A percentile compares a stretch with the other conserved stretches of the same genome.
These are phyloP conservation scores for Alternaria sp. DNA, from an alignment of 2,329 filamentous ascomycete species.

Conservation along the genomic window DNA sequence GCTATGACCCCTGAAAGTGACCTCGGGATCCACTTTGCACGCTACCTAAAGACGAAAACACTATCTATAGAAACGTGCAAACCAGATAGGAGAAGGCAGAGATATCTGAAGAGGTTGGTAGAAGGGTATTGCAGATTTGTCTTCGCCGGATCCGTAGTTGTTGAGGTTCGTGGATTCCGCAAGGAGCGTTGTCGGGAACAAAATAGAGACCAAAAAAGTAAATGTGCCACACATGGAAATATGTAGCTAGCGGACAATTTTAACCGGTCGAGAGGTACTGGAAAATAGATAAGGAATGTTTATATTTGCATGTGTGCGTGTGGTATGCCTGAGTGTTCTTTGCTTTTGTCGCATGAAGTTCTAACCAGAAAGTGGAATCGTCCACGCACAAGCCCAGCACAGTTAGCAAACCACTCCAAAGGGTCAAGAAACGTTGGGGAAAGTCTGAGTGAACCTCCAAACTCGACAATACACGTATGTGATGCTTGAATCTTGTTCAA, in stretches of 20 bases:
- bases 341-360: neutral
- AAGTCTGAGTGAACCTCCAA: neutral
- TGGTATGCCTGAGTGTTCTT: neutral
- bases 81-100: conserved; percentile 4
- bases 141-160: neutral
- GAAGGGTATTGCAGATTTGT: neutral
- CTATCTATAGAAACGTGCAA: neutral
- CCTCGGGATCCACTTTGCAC: neutral
- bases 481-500: too few species aligned
- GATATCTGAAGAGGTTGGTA: neutral
- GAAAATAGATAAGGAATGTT: neutral
- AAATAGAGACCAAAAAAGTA: neutral
- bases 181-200: neutral
- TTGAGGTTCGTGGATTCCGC: neutral
- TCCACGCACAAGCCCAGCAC: too few species aligned
- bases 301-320: neutral
- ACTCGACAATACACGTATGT: neutral
- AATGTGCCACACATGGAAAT: too few species aligned
- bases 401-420: neutral
- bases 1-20: neutral
- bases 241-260: neutral
- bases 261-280: neutral
- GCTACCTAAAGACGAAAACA: neutral
- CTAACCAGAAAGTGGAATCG: too few species aligned
- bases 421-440: neutral